Base-by-base conservation (phyloP, 805 yeast species). In the Ogataea corticis region DNA sequence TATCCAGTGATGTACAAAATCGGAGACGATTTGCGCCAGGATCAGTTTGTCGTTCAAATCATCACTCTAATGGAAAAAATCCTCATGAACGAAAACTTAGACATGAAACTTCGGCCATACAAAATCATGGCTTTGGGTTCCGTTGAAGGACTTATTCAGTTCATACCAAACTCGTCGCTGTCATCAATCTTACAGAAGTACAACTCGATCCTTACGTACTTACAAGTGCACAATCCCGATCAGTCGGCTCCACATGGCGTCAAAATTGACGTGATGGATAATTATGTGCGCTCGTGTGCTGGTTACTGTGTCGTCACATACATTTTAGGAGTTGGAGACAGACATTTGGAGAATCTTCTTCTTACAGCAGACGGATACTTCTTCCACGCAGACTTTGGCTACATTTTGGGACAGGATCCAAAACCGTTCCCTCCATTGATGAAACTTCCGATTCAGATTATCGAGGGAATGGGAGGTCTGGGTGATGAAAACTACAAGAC, bases 331-430 rank as follows among this genome's bases (percentile, higher is more conserved):
- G 97, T 94, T 7, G 99, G 99, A 13, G 99, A 94, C 67, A 77
- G 99, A 46, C 99, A 94, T 70, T 71, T 94, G 51, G 99, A 94
- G 60, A 94, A 94, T 59, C 68, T 94, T 51, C 72, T 94, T 36
- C 31, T 86, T 83, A 41, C 89, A 82, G 51, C 70, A 51, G 85
- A 92, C 76, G 84, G 95, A 2, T 87, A 82, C 56, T 94, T 94
- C 62, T 92, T 96, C 79, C 99, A 94, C 67, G 97, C 96, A 1
- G 99, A 94, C 67, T 94, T 88, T 65, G 99, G 99, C 1, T 94
- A 94, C 59, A 92, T 94, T 40, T 70, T 94, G 44, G 99, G 99
- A 0, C 83, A 91, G 42, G 99, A 94, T 64, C 99, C 99, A 2
- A 94, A 94, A 63, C 98, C 98, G 12, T 94, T 94, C 68, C 98